A percentile compares a stretch with the other conserved stretches of the same genome.
Conservation (phyloP, 495 filamentous ascomycete genomes). For the Amniculicola lignicola region DNA sequence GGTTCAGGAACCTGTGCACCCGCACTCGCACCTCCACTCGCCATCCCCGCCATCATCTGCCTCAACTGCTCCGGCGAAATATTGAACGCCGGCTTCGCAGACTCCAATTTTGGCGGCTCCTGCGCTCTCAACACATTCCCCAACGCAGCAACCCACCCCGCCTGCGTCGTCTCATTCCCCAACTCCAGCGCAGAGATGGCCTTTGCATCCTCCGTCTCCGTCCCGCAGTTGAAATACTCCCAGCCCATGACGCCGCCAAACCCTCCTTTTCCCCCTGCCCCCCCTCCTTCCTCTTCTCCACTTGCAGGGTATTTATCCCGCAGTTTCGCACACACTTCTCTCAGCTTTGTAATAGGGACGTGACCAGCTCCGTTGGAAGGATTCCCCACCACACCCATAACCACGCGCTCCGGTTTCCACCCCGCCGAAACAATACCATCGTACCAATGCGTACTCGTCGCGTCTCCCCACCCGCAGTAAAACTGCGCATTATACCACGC, state of each 20-base stretch:
- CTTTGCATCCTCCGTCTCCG: slow-evolving; percentile 38
- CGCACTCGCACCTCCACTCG: too few relatives aligned
- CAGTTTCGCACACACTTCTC: slow-evolving; percentile 14
- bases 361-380: slow-evolving; percentile 41
- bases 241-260: slow-evolving; percentile 51
- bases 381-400: slow-evolving; percentile 45
- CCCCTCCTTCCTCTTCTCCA: too few relatives aligned
- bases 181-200: slow-evolving; percentile 20
- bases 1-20: too few relatives aligned
- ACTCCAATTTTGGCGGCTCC: slow-evolving; percentile 12
- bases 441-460: slow-evolving; percentile 37
- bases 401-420: slow-evolving; percentile 43
- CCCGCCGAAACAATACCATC: slow-evolving; percentile 41
- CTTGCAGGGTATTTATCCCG: slow-evolving; percentile 33
- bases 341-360: slow-evolving; percentile 29
- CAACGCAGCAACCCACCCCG: slow-evolving; percentile 19
- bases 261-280: too few relatives aligned
- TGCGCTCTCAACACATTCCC: slow-evolving; percentile 11
- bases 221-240: slow-evolving; percentile 47
- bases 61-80: slow-evolving; percentile 22
- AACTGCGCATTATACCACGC: slow-evolving; percentile 49
- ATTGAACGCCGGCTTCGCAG: neutral
- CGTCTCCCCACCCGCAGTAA: slow-evolving; percentile 47
- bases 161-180: slow-evolving; percentile 20
- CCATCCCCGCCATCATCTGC: slow-evolving; percentile 25